Evolutionary conservation across 2,329 filamentous ascomycete genomes (phyloP).

Genomic region (Fusarium citri): DNA sequence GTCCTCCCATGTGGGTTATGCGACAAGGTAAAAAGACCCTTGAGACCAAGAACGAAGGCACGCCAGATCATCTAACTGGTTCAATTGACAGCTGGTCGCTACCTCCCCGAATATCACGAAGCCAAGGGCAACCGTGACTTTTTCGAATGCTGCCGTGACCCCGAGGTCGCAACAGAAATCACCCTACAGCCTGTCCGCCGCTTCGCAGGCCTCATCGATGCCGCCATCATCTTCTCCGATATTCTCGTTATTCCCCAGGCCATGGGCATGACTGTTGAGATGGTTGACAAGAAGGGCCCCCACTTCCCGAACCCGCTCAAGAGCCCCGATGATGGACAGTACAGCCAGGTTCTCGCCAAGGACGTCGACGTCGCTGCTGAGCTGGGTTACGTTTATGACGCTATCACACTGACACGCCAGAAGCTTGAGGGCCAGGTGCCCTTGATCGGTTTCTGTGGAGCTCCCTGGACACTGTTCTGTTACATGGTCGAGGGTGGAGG

Average conservation of each 20-base stretch:
- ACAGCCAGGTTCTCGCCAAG: slow-evolving; percentile 78
- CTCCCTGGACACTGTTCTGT: slow-evolving; percentile 95
- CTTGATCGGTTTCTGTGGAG: slow-evolving; percentile 95
- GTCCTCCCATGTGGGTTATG: slow-evolving; percentile 99
- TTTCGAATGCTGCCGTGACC: slow-evolving; percentile 95
- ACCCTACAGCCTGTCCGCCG: slow-evolving; percentile 96
- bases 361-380: slow-evolving; percentile 86
- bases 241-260: slow-evolving; percentile 98
- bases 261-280: slow-evolving; percentile 98
- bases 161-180: slow-evolving; percentile 91
- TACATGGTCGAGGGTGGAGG: slow-evolving; percentile 99
- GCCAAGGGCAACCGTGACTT: slow-evolving; percentile 93
- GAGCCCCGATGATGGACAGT: slow-evolving; percentile 85
- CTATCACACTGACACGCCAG: slow-evolving; percentile 88
- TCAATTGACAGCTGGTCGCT: slow-evolving; percentile 79
- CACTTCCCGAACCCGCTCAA: slow-evolving; percentile 89
- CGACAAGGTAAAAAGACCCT: slow-evolving; percentile 79
- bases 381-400: slow-evolving; percentile 94
- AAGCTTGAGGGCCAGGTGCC: slow-evolving; percentile 91
- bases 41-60: slow-evolving; percentile 1
- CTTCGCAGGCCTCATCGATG: slow-evolving; percentile 89
- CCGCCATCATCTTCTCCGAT: slow-evolving; percentile 98
- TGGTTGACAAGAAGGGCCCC: slow-evolving; percentile 97
- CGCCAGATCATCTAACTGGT: slow-evolving; percentile 12
- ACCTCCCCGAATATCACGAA: slow-evolving; percentile 97